Evolutionary conservation across 495 filamentous ascomycete species (phyloP).

Genomic region (Xylaria scruposa): DNA sequence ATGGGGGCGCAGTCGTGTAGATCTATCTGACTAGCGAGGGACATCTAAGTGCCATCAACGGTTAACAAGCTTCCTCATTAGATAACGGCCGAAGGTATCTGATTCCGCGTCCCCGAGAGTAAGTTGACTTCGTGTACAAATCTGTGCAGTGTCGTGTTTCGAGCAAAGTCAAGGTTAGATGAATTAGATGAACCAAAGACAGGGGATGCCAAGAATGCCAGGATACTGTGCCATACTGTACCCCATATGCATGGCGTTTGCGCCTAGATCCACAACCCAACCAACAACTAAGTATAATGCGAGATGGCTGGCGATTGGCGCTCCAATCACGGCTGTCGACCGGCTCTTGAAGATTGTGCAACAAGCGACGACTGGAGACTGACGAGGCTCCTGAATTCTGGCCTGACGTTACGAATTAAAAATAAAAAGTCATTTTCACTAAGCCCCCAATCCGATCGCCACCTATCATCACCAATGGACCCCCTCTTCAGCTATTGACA

Average conservation of each 20-base stretch:
- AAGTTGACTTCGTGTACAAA: background rate
- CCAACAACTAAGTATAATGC: constrained; percentile 8
- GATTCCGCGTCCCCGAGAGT: background rate
- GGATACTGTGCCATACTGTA: constrained; percentile 14
- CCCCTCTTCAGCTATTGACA: background rate
- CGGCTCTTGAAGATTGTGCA: constrained; percentile 22
- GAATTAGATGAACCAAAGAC: background rate
- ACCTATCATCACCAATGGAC: background rate
- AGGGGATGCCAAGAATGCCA: constrained; percentile 2
- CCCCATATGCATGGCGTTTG: constrained; percentile 29
- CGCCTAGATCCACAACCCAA: constrained; percentile 19
- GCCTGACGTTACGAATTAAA: background rate
- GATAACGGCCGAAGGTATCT: background rate
- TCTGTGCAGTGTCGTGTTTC: background rate
- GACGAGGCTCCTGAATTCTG: background rate
- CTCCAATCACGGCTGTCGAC: constrained; percentile 13
- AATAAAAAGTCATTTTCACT: background rate
- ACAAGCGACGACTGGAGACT: background rate
- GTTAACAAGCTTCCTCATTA: constrained; percentile 20
- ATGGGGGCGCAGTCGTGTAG: constrained; percentile 26
- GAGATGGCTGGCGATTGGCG: constrained; percentile 25
- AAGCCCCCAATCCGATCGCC: constrained; percentile 23
- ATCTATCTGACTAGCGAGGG: constrained; percentile 22
- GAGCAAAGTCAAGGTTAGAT: background rate
- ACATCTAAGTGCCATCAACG: background rate